These are phyloP conservation scores for Penicillium antarcticum DNA, from an alignment of 495 filamentous ascomycete species.

Conservation along the genomic window DNA sequence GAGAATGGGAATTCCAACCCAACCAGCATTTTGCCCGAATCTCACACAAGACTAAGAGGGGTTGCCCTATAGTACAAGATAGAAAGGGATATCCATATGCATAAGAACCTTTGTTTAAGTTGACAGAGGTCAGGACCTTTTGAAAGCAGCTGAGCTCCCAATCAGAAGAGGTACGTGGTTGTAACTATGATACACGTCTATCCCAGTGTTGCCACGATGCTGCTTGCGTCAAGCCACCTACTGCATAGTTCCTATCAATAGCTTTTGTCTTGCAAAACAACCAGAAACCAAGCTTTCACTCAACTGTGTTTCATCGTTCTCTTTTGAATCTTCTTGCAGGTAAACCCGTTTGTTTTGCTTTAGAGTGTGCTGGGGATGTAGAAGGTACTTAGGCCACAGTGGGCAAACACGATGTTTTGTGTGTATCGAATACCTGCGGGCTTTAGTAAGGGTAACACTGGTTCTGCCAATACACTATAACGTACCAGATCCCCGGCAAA, in stretches of 20 bases:
- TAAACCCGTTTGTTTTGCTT: neutral
- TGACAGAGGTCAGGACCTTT: neutral
- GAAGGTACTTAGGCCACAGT: neutral
- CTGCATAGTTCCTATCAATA: neutral
- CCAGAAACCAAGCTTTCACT: neutral
- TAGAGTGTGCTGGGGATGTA: neutral
- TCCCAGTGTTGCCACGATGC: slow-evolving; percentile 1
- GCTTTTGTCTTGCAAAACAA: neutral
- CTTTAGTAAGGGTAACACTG: slow-evolving; percentile 1
- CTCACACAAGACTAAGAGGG: neutral
- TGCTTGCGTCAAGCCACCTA: slow-evolving; percentile 8
- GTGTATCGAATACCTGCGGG: slow-evolving; percentile 14
- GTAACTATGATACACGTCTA: slow-evolving; percentile 2
- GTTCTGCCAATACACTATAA: neutral
- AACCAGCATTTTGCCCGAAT: slow-evolving; percentile 2
- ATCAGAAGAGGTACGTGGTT: slow-evolving; percentile 5
- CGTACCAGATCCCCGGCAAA: neutral
- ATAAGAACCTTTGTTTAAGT: neutral
- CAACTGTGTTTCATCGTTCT: too few species aligned
- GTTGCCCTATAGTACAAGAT: neutral
- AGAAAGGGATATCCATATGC: slow-evolving; percentile 2
- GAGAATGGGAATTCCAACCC: slow-evolving; percentile 6
- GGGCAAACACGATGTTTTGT: slow-evolving; percentile 12
- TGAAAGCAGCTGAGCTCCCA: slow-evolving; percentile 8
- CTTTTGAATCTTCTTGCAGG: neutral